Evolutionary conservation across 306 rosid genomes (phyloP).

Genomic region (Hippophae rhamnoides): DNA sequence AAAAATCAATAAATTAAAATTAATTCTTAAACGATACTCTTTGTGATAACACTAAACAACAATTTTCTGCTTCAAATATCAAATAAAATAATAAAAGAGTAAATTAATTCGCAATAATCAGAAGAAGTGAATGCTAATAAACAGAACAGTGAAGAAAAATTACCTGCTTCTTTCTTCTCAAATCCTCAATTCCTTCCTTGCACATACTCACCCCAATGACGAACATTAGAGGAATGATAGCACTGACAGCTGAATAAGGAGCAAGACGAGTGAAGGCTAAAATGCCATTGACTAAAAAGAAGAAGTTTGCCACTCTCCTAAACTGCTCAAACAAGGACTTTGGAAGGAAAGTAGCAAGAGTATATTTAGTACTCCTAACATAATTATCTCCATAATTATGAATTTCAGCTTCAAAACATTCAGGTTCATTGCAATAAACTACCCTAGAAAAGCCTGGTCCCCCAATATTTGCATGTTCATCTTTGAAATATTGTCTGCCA

Average conservation of each 20-base stretch:
- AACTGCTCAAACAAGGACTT: constrained; percentile 86
- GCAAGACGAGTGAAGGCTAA: constrained; percentile 72
- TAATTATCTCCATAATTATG: constrained; percentile 44
- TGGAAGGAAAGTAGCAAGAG: constrained; percentile 59
- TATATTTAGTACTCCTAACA: constrained; percentile 67
- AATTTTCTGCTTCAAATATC: not conserved
- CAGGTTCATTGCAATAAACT: constrained; percentile 60
- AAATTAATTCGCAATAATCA: constrained; percentile 6
- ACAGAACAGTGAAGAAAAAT: constrained; percentile 8
- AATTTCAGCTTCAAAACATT: constrained; percentile 33
- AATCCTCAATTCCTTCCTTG: constrained; percentile 75
- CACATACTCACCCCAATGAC: constrained; percentile 53
- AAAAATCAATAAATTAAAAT: too few species aligned
- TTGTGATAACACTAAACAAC: too few species aligned
- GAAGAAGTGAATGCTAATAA: constrained; percentile 9
- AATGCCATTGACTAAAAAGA: constrained; percentile 51
- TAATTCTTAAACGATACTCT: too few species aligned
- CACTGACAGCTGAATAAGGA: constrained; percentile 69
- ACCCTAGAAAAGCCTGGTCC: constrained; percentile 62
- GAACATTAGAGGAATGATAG: constrained; percentile 55
- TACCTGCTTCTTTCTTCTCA: constrained; percentile 72
- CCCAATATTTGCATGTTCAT: constrained; percentile 62
- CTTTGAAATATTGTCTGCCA: constrained; percentile 38
- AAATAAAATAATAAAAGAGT: not conserved
- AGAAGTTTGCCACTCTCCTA: constrained; percentile 87